phyloP scores from a whole-genome alignment of 148 eudicot species.

The Silene uniflora region DNA sequence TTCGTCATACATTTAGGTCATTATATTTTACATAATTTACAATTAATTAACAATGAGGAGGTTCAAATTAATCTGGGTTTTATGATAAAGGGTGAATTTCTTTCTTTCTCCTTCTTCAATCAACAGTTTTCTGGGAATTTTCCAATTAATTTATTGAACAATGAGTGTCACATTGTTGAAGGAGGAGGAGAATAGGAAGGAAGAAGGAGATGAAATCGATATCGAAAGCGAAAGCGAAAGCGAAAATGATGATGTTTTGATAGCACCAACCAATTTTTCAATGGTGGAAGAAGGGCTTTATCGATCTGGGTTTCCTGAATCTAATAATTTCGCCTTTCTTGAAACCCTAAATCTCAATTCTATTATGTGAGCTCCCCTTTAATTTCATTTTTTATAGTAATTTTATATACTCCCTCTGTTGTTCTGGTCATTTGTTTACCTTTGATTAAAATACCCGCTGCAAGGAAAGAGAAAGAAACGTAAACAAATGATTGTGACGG shows the following conservation, averaged over 20 bases:
- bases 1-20: too few species aligned
- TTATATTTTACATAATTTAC: neutral
- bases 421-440: too few species aligned
- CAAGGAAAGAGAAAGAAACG: too few species aligned
- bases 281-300: slow-evolving; percentile 69
- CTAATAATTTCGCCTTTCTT: slow-evolving; percentile 48
- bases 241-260: slow-evolving; percentile 30
- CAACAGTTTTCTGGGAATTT: neutral
- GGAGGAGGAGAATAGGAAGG: slow-evolving; percentile 15
- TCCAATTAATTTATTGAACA: slow-evolving; percentile 3
- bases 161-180: slow-evolving; percentile 27
- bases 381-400: neutral
- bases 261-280: slow-evolving; percentile 61
- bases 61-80: slow-evolving; percentile 1
- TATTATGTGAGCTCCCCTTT: slow-evolving; percentile 42
- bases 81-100: slow-evolving; percentile 14
- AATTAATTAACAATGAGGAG: slow-evolving; percentile 4
- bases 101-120: neutral
- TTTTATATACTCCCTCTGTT: neutral
- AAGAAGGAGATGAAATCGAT: slow-evolving; percentile 1
- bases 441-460: too few species aligned
- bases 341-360: slow-evolving; percentile 63
- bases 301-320: slow-evolving; percentile 74
- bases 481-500: too few species aligned
- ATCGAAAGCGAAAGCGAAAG: neutral